Conservation (phyloP, 768 basidiomycete genomes). For the Nidula microcarpa region DNA sequence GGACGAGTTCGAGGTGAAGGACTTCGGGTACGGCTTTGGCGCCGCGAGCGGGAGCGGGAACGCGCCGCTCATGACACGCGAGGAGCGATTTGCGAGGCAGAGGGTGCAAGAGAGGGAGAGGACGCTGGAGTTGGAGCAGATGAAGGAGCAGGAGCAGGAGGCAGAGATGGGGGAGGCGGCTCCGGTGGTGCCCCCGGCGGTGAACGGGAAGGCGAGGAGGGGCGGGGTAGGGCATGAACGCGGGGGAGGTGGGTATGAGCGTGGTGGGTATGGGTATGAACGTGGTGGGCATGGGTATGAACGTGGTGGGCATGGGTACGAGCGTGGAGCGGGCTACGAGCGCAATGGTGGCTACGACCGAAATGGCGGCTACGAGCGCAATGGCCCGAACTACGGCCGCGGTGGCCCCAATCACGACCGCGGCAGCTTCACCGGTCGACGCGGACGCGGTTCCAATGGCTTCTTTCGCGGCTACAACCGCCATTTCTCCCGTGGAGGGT, state of each 20-base stretch:
- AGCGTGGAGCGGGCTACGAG: slow-evolving; percentile 22
- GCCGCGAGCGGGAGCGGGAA: slow-evolving; percentile 32
- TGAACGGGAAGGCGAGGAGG: slow-evolving; percentile 6
- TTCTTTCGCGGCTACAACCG: no score
- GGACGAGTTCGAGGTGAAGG: slow-evolving; percentile 51
- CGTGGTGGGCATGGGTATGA: no score
- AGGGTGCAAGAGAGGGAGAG: slow-evolving; percentile 18
- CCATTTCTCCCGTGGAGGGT: not conserved
- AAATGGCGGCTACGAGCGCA: slow-evolving; percentile 29
- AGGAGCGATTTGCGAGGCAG: slow-evolving; percentile 25
- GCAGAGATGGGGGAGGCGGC: slow-evolving; percentile 6
- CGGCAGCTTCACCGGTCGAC: no score
- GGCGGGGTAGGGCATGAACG: slow-evolving; percentile 5
- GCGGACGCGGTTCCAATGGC: no score
- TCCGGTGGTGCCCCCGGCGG: slow-evolving; percentile 2
- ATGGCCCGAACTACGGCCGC: slow-evolving; percentile 26
- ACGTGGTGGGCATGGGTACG: slow-evolving; percentile 25
- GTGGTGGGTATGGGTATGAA: not conserved
- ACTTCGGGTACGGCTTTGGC: slow-evolving; percentile 68
- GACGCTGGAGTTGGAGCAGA: slow-evolving; percentile 1
- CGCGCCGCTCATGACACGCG: slow-evolving; percentile 20
- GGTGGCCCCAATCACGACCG: slow-evolving; percentile 22
- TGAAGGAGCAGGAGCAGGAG: no score
- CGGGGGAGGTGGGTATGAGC: slow-evolving; percentile 2
- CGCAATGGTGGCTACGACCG: slow-evolving; percentile 15